phyloP scores from a whole-genome alignment of 208 protist genomes.

The Acanthamoeba royreba region DNA sequence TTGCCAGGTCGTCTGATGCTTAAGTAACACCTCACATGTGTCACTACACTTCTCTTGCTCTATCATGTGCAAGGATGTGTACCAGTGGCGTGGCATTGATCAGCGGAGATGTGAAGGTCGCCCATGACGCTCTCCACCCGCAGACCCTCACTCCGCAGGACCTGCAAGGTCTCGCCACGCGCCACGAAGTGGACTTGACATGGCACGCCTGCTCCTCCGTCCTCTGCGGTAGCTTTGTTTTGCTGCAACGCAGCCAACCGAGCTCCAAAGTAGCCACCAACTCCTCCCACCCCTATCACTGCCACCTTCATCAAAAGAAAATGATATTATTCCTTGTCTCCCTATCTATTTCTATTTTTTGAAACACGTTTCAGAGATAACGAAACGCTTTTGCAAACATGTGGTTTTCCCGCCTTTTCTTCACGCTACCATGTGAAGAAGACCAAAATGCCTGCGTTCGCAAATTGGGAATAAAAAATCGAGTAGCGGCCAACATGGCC shows the following conservation, averaged over 20 bases:
- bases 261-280: conserved; percentile 9
- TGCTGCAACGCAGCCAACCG: not conserved
- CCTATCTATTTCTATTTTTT: not conserved
- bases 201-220: no score
- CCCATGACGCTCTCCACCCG: not conserved
- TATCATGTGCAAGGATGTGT: no score
- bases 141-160: not conserved
- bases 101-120: not conserved
- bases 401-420: no score
- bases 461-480: no score
- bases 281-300: not conserved
- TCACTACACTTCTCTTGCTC: no score
- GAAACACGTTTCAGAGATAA: no score
- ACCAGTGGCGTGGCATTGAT: not conserved
- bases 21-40: not conserved
- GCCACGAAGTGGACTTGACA: conserved; percentile 1
- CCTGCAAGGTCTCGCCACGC: not conserved
- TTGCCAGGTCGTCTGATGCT: not conserved
- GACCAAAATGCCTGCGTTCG: no score
- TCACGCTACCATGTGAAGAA: no score
- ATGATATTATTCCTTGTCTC: not conserved
- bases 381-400: no score
- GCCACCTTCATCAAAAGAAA: not conserved
- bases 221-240: not conserved
- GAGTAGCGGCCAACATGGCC: no score